Evolutionary conservation across 768 basidiomycete species (phyloP), one percentile per base, ranked within the genome.

Genomic region (Tylopilus intermedius): DNA sequence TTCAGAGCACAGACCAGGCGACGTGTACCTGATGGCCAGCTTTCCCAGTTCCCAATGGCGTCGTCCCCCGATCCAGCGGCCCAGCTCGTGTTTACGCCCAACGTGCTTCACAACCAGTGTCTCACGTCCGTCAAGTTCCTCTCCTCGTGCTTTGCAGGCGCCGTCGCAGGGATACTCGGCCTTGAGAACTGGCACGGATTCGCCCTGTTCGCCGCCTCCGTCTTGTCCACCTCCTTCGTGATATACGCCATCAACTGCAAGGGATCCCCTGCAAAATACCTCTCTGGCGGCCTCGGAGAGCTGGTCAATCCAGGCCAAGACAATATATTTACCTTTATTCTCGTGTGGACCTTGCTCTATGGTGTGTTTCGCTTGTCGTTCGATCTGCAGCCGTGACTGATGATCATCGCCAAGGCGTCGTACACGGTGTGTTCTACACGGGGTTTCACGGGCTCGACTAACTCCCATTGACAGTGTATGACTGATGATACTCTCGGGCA

Each of bases 321-420:
- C 69, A 94, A 92, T 58, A 73, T 86, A 15, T 90, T 92, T 62
- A 90, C 91, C 3, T 97, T 94, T 62, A 79, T 97, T 53, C 79
- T 96, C 27, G 86, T 88, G 21, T 97, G 94, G 94, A 97, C 94
- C 33, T 73, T 95, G 50, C 89, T 94, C 67, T 95, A 90, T 67
- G 94, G 90, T 91, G 61, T 54, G 87, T 71, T 13, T 22, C 30
- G 21, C 11, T 27, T 29, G 39, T 49, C 45, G 45, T n/a, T 27
- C 14, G 14, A 15, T 57, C 32, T 53, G 39, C 44, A 21, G 15
- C 8, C 3, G 35, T 46, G 26, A 53, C 44, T 48, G 50, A 55
- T 51, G 26, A 22, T 22, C 43, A 32, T 43, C 45, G 30, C 71
- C 7, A 42, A 67, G 79, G 76, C 14, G 70, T 80, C 49, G 75